These are phyloP conservation scores for Sphagnum magellanicum DNA, from an alignment of 228 moss, liverwort and hornwort species.

Conservation along the genomic window DNA sequence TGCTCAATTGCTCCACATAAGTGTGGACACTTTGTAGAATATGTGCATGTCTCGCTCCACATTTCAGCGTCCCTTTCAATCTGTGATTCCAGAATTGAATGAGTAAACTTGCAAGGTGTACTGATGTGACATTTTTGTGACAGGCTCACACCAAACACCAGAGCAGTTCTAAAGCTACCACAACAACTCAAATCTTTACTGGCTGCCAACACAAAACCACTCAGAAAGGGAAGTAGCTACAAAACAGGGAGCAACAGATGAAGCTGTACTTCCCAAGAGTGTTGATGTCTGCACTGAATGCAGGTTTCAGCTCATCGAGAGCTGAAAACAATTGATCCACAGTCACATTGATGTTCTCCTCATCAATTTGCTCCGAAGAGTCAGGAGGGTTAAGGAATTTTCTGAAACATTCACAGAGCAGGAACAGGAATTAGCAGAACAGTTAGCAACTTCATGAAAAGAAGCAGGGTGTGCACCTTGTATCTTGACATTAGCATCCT, in stretches of 20 bases:
- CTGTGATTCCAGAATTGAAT: constrained; percentile 26
- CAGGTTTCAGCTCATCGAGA: constrained; percentile 69
- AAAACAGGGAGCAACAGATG: not conserved
- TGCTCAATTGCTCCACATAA: constrained; percentile 69
- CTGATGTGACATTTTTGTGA: too few relatives aligned
- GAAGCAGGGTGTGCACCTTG: too few relatives aligned
- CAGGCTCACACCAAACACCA: too few relatives aligned
- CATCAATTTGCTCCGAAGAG: constrained; percentile 64
- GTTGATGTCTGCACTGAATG: constrained; percentile 72
- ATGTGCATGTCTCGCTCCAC: constrained; percentile 47
- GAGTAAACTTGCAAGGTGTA: not conserved
- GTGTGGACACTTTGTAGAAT: constrained; percentile 36
- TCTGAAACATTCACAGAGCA: constrained; percentile 13
- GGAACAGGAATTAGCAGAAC: not conserved
- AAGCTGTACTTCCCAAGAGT: constrained; percentile 81
- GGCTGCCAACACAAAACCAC: not conserved
- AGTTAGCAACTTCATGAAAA: too few relatives aligned
- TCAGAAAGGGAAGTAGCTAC: not conserved
- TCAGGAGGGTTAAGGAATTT: constrained; percentile 56
- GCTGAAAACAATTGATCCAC: constrained; percentile 56
- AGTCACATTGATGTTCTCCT: constrained; percentile 77
- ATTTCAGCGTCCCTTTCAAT: constrained; percentile 70
- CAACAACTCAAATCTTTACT: too few relatives aligned
- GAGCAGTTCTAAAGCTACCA: too few relatives aligned
- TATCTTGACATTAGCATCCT: too few relatives aligned